phyloP scores from a whole-genome alignment of 2,329 filamentous ascomycete genomes.

The Macroventuria anomochaeta region DNA sequence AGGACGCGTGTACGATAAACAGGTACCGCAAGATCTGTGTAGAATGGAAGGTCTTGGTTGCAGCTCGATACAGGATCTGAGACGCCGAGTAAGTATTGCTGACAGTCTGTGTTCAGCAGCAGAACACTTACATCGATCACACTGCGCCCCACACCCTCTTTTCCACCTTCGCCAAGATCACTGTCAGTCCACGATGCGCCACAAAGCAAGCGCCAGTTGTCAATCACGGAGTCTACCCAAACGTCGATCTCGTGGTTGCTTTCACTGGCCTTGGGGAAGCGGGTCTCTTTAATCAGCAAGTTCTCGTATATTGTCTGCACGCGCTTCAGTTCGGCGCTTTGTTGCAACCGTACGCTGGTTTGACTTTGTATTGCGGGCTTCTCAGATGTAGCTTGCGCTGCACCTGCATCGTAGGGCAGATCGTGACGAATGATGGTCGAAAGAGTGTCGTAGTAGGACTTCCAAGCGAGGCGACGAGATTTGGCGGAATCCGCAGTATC shows the following conservation, averaged over 20 bases:
- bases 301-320: slow-evolving; percentile 82
- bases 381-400: slow-evolving; percentile 34
- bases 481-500: slow-evolving; percentile 30
- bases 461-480: slow-evolving; percentile 74
- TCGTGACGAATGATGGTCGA: slow-evolving; percentile 76
- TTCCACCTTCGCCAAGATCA: slow-evolving; percentile 82
- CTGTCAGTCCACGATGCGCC: slow-evolving; percentile 80
- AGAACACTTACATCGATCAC: slow-evolving; percentile 69
- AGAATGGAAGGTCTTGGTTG: slow-evolving; percentile 94
- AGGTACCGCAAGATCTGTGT: slow-evolving; percentile 84
- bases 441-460: slow-evolving; percentile 80
- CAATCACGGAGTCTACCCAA: slow-evolving; percentile 79
- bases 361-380: slow-evolving; percentile 31
- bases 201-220: slow-evolving; percentile 84
- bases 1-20: slow-evolving; percentile 83
- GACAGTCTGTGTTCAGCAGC: not conserved
- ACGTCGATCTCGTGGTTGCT: slow-evolving; percentile 78
- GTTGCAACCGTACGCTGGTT: slow-evolving; percentile 48
- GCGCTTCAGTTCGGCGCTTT: slow-evolving; percentile 77
- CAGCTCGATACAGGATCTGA: slow-evolving; percentile 83
- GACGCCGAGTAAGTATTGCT: slow-evolving; percentile 7
- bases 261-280: slow-evolving; percentile 84
- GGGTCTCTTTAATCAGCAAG: slow-evolving; percentile 76
- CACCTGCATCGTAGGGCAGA: slow-evolving; percentile 63
- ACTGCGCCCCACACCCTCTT: slow-evolving; percentile 74